Conservation (phyloP, 2,329 filamentous ascomycete genomes). For the Arthrobotrys pseudoclavata region DNA sequence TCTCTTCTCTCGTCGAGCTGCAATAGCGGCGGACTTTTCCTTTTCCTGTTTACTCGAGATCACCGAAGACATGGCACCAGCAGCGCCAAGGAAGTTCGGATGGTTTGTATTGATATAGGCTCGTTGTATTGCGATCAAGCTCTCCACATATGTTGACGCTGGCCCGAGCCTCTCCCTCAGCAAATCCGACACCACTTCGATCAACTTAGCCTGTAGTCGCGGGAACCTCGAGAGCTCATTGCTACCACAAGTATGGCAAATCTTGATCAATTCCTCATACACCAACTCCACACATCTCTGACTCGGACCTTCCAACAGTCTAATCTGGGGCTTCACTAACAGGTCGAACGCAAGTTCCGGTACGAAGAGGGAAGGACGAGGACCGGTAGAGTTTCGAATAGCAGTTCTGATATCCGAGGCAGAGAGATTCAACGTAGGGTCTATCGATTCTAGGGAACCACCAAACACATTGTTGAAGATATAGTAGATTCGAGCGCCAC, state of each 20-base stretch:
- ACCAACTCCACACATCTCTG: slow-evolving; percentile 98
- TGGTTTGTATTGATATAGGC: slow-evolving; percentile 99
- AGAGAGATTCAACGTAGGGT: slow-evolving; percentile 94
- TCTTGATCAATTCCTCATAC: slow-evolving; percentile 99
- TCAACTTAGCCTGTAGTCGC: slow-evolving; percentile 92
- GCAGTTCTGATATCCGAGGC: slow-evolving; percentile 95
- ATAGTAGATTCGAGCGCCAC: slow-evolving; percentile 95
- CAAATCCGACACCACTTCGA: slow-evolving; percentile 96
- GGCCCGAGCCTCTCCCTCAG: slow-evolving; percentile 92
- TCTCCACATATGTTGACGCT: slow-evolving; percentile 91
- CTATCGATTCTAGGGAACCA: slow-evolving; percentile 93
- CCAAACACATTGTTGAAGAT: slow-evolving; percentile 99
- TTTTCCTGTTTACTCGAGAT: slow-evolving; percentile 95
- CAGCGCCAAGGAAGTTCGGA: slow-evolving; percentile 96
- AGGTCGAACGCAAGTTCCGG: slow-evolving; percentile 98
- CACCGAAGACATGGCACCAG: slow-evolving; percentile 96
- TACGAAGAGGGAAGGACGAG: slow-evolving; percentile 93
- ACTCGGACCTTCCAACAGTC: slow-evolving; percentile 91
- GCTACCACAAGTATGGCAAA: slow-evolving; percentile 97
- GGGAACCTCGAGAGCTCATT: slow-evolving; percentile 93
- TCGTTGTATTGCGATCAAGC: slow-evolving; percentile 94
- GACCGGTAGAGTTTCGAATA: slow-evolving; percentile 97
- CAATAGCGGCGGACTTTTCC: slow-evolving; percentile 82
- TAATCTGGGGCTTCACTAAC: slow-evolving; percentile 98
- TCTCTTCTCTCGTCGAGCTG: slow-evolving; percentile 86